Percentiles rank a stretch among this genome's conserved stretches.
Evolutionary conservation across 225 moss, liverwort and hornwort genomes (phyloP).

Genomic region (Antitrichia curtipendula): DNA sequence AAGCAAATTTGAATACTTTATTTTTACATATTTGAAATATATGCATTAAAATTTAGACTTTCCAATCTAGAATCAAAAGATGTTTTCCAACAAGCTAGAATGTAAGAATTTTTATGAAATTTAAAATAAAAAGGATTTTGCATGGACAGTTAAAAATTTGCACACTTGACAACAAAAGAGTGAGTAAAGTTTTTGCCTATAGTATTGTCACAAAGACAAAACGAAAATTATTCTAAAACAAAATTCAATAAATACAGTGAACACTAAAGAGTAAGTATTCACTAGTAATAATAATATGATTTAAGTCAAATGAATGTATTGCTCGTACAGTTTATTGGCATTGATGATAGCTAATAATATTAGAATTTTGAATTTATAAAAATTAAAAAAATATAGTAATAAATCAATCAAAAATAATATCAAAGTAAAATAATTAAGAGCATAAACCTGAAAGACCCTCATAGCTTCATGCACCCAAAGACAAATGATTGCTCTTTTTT

Average conservation of each 20-base stretch:
- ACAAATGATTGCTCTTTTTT: slow-evolving; percentile 35
- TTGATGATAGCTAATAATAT: neutral
- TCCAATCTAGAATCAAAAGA: neutral
- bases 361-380: neutral
- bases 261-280: neutral
- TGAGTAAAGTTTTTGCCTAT: neutral
- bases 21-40: too few relatives aligned
- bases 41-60: neutral
- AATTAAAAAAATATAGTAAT: neutral
- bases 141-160: neutral
- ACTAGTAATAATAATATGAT: neutral
- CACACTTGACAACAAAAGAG: neutral
- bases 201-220: neutral
- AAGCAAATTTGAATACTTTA: fast-evolving
- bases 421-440: too few relatives aligned
- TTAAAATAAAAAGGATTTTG: neutral
- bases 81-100: neutral
- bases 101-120: neutral
- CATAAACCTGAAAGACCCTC: slow-evolving; percentile 60
- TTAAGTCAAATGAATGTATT: neutral
- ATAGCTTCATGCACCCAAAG: slow-evolving; percentile 94
- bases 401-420: neutral
- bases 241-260: neutral
- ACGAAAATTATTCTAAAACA: neutral
- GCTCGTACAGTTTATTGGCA: neutral